These are phyloP conservation scores for Boletus rex-veris DNA, from an alignment of 768 basidiomycete species.

Conservation along the genomic window DNA sequence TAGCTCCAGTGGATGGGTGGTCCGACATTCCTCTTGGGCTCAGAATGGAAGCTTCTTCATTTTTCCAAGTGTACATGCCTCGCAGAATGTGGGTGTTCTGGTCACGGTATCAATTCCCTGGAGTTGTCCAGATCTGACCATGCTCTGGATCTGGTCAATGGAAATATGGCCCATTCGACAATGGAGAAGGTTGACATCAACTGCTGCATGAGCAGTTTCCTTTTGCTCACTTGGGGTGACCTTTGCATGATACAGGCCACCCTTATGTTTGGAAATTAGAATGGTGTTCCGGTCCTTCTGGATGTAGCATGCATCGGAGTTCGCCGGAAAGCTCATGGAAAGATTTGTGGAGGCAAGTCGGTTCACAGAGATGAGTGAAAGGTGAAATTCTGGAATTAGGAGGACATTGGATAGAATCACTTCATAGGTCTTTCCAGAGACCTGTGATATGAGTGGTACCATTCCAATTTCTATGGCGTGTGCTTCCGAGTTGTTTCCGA, in stretches of 20 bases:
- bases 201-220: too few species aligned
- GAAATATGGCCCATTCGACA: not conserved
- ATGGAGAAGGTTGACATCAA: not conserved
- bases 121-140: not conserved
- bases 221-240: not conserved
- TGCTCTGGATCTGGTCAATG: not conserved
- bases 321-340: not conserved
- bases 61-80: not conserved
- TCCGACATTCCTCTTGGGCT: too few species aligned
- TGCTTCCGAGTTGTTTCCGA: too few species aligned
- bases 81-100: not conserved
- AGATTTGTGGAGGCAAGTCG: not conserved
- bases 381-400: not conserved
- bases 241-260: not conserved
- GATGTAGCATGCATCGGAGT: not conserved
- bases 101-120: not conserved
- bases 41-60: not conserved
- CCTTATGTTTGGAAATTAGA: not conserved
- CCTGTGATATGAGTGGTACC: too few species aligned
- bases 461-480: too few species aligned
- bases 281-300: not conserved
- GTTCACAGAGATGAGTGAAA: not conserved
- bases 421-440: too few species aligned
- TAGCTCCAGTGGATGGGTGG: not conserved
- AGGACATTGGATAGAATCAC: too few species aligned